Conservation (phyloP, 768 basidiomycete genomes). For the Mycena maculata region DNA sequence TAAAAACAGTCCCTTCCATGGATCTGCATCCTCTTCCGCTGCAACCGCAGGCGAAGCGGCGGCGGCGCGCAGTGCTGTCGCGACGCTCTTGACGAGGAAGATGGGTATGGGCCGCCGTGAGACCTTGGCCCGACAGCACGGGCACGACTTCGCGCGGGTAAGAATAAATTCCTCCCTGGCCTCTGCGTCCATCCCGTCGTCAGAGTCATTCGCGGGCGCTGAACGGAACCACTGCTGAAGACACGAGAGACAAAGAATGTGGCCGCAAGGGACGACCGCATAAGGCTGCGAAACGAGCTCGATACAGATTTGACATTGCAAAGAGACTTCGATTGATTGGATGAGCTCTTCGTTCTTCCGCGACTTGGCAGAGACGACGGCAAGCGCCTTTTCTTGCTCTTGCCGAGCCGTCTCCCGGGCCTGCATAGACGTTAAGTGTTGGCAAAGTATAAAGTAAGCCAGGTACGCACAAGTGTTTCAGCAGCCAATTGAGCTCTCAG, state of each 20-base stretch:
- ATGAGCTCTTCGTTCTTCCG: conserved; percentile 72
- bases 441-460: not conserved
- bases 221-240: conserved; percentile 84
- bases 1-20: conserved; percentile 79
- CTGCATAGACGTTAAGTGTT: conserved; percentile 41
- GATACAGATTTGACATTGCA: conserved; percentile 85
- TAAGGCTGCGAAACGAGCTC: conserved; percentile 74
- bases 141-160: conserved; percentile 75
- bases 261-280: conserved; percentile 82
- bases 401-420: conserved; percentile 56
- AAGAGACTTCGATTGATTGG: conserved; percentile 63
- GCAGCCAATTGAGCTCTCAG: conserved; percentile 55
- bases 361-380: conserved; percentile 57
- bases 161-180: conserved; percentile 60
- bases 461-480: conserved; percentile 50
- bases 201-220: conserved; percentile 59
- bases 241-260: conserved; percentile 78
- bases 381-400: conserved; percentile 58
- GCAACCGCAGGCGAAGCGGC: conserved; percentile 40
- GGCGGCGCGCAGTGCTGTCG: conserved; percentile 51
- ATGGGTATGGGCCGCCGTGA: conserved; percentile 72
- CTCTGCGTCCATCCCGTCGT: conserved; percentile 54
- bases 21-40: conserved; percentile 60
- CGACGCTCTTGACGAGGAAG: conserved; percentile 74
- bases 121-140: conserved; percentile 73